phyloP scores from a whole-genome alignment of 2,329 filamentous ascomycete genomes.

The Xylariaceae sp. region DNA sequence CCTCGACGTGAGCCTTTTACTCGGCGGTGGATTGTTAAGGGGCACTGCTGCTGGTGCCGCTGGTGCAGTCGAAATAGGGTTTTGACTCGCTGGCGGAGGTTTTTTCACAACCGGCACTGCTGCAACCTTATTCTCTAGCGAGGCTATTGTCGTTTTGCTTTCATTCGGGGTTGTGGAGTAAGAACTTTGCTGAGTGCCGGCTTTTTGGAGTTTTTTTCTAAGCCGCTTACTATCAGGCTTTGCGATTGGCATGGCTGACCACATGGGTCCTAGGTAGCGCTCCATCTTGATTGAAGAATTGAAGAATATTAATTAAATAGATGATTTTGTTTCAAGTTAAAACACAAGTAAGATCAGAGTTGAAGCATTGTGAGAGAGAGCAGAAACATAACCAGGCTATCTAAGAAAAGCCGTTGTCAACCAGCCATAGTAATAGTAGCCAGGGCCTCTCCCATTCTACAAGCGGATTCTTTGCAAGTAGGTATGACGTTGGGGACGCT shows the following conservation, averaged over 20 bases:
- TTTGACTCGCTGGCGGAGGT: slow-evolving; percentile 21
- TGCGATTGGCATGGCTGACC: slow-evolving; percentile 16
- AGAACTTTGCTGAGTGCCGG: slow-evolving; percentile 22
- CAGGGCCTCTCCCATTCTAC: no score
- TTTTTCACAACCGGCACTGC: no score
- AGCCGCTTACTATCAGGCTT: slow-evolving; percentile 30
- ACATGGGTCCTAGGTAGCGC: slow-evolving; percentile 23
- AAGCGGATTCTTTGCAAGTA: no score
- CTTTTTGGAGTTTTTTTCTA: slow-evolving; percentile 30
- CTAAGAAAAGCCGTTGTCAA: no score
- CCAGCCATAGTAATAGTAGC: no score
- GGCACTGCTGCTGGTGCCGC: slow-evolving; percentile 6
- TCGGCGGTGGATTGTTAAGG: slow-evolving; percentile 12
- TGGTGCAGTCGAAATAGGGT: slow-evolving; percentile 5
- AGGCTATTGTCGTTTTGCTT: no score
- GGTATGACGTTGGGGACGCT: slow-evolving; percentile 13
- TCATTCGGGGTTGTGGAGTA: no score
- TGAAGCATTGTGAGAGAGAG: no score
- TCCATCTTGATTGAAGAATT: slow-evolving; percentile 21
- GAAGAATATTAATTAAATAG: background rate
- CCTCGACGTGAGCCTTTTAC: slow-evolving; percentile 12
- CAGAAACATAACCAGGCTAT: no score
- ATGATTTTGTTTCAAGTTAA: no score
- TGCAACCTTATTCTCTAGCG: no score
- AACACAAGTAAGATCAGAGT: no score